Evolutionary conservation across 306 rosid species (phyloP).

Genomic region (Myrica gale): DNA sequence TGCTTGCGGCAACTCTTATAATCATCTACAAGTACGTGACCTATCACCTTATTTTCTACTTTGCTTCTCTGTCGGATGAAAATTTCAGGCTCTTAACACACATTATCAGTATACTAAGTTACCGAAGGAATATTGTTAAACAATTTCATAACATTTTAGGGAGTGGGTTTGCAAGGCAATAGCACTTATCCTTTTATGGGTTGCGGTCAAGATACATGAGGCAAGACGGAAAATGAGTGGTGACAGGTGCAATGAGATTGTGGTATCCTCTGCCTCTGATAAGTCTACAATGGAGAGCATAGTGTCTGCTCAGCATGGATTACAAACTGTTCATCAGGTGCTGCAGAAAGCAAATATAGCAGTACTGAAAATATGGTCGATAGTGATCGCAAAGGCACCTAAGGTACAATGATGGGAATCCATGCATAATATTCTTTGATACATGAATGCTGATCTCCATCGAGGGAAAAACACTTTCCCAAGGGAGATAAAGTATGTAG

Average conservation of each 20-base stretch:
- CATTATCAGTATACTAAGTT: no score
- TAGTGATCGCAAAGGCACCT: slow-evolving; percentile 64
- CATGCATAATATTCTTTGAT: background rate
- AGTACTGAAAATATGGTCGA: slow-evolving; percentile 72
- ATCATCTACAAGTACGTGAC: slow-evolving; percentile 61
- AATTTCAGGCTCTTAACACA: slow-evolving; percentile 18
- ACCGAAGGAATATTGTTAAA: slow-evolving; percentile 15
- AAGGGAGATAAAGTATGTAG: no score
- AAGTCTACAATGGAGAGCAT: slow-evolving; percentile 68
- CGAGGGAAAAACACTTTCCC: no score
- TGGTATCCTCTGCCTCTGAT: slow-evolving; percentile 54
- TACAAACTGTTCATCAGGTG: slow-evolving; percentile 59
- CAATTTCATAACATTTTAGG: slow-evolving; percentile 42
- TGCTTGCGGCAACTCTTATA: slow-evolving; percentile 47
- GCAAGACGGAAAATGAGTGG: slow-evolving; percentile 41
- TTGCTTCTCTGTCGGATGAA: slow-evolving; percentile 5
- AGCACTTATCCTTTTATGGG: slow-evolving; percentile 62
- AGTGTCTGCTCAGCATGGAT: slow-evolving; percentile 78
- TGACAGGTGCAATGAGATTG: slow-evolving; percentile 62
- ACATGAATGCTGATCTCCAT: background rate
- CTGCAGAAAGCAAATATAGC: slow-evolving; percentile 63
- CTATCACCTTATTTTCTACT: background rate
- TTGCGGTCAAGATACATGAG: slow-evolving; percentile 53
- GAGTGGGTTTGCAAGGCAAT: slow-evolving; percentile 86
- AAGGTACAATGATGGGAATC: slow-evolving; percentile 50